These are phyloP conservation scores for Macrocybe gigantea DNA, from an alignment of 768 basidiomycete species.

Conservation along the genomic window DNA sequence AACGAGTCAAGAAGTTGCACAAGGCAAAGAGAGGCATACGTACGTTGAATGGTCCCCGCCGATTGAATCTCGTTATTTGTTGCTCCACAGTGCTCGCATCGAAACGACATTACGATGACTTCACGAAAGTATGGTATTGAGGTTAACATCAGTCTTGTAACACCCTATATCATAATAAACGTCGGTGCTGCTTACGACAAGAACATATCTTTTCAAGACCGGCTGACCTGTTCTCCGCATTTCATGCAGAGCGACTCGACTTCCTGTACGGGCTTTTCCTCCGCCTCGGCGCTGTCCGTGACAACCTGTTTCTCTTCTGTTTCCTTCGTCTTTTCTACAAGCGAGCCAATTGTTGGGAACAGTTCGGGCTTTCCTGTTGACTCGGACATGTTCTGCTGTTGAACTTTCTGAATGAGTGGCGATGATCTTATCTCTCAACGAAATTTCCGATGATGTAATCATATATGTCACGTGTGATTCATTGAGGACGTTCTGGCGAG, in stretches of 20 bases:
- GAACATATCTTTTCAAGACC: background rate
- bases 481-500: too few relatives aligned
- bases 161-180: slow-evolving; percentile 46
- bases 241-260: slow-evolving; percentile 93
- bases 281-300: slow-evolving; percentile 32
- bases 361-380: slow-evolving; percentile 13
- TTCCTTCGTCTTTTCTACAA: slow-evolving; percentile 42
- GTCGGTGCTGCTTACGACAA: background rate
- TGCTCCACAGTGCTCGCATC: slow-evolving; percentile 88
- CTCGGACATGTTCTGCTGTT: background rate
- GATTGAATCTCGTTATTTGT: slow-evolving; percentile 93
- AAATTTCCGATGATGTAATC: too few relatives aligned
- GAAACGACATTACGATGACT: slow-evolving; percentile 94
- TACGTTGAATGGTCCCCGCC: slow-evolving; percentile 81
- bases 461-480: too few relatives aligned
- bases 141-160: slow-evolving; percentile 83
- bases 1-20: background rate
- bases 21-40: slow-evolving; percentile 17
- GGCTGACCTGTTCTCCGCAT: slow-evolving; percentile 80
- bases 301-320: slow-evolving; percentile 20
- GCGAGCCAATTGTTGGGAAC: slow-evolving; percentile 50
- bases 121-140: slow-evolving; percentile 94
- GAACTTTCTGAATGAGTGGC: too few relatives aligned
- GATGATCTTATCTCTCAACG: too few relatives aligned
- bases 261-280: slow-evolving; percentile 70